Conservation (phyloP, 1,139 yeast species). For the Pichia sp. region DNA sequence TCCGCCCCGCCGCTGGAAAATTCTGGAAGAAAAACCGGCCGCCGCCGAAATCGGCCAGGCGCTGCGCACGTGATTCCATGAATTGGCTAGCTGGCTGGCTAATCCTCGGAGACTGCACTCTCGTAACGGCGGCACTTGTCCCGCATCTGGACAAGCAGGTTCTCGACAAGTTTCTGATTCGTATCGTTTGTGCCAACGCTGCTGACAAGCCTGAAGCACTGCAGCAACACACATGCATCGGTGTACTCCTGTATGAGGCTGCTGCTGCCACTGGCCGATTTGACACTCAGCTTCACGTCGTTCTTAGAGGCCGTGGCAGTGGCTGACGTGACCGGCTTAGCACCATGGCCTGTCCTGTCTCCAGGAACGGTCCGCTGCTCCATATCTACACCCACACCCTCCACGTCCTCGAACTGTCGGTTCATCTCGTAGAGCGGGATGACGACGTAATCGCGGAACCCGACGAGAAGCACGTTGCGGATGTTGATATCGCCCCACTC, state of each 20-base stretch:
- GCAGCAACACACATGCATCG: slow-evolving; percentile 25
- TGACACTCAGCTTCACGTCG: too few species aligned
- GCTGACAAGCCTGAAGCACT: slow-evolving; percentile 53
- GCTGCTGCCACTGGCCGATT: not conserved
- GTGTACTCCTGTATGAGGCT: slow-evolving; percentile 1
- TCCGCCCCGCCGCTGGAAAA: not conserved
- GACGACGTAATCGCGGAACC: slow-evolving; percentile 48
- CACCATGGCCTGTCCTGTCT: not conserved
- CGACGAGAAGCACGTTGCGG: slow-evolving; percentile 32
- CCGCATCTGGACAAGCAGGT: slow-evolving; percentile 32
- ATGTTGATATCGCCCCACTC: slow-evolving; percentile 21
- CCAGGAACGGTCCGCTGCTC: slow-evolving; percentile 2
- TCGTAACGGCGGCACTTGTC: slow-evolving; percentile 19
- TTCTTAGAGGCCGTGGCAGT: not conserved
- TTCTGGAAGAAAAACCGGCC: not conserved
- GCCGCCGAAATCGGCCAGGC: not conserved
- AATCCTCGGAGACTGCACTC: not conserved
- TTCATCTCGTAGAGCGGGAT: slow-evolving; percentile 43
- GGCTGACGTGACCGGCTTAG: not conserved
- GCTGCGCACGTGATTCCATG: not conserved
- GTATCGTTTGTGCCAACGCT: slow-evolving; percentile 49
- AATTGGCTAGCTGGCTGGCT: not conserved
- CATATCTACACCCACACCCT: slow-evolving; percentile 10
- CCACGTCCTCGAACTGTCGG: slow-evolving; percentile 28
- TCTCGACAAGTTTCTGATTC: slow-evolving; percentile 50